Evolutionary conservation across 2,329 filamentous ascomycete genomes (phyloP), one percentile per base, ranked within the genome.

Genomic region (Metarhizium guizhouense): DNA sequence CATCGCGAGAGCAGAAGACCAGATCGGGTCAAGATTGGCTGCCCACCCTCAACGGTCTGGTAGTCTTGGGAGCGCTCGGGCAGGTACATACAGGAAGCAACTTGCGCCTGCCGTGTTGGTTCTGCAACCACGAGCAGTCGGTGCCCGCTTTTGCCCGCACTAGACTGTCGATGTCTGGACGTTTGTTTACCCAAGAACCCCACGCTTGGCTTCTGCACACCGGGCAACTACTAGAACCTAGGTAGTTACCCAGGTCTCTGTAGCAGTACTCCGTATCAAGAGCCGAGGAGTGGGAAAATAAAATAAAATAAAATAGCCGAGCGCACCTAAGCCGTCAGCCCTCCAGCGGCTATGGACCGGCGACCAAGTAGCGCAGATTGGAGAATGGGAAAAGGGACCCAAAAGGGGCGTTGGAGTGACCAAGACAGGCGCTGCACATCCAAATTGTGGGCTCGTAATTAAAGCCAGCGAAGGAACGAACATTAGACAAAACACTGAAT

Each of bases 1-100:
- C 53, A 62, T 56, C 49, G 62, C 59, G 60, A 62, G 57, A 51
- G 54, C 54, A 45, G 54, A 16, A 40, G 54, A 52, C 51, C 54
- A 56, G 32, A 52, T 58, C 51, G 51, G 43, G 51, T 38, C 52
- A 47, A 57, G 45, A 50, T 45, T 42, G 45, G n/a, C 18, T 45
- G 42, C 42, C 42, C 20, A 36, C 48, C 55, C 25, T 18, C n/a
- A n/a, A 32, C 18, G 25, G 14, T 6, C 14, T 43, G n/a, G n/a
- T 13, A 36, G 25, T 25, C 25, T 13, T 10, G 13, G 34, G 34
- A 36, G 34, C 34, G 34, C 13, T 18, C n/a, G 40, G 40, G 40
- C 40, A 43, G 40, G 40, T 43, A 20, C 42, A 45, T 43, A 20
- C 42, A 45, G n/a, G n/a, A 25, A 10, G 5, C 3, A 25, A 25